phyloP scores from a whole-genome alignment of 495 filamentous ascomycete genomes.

The Cercophora newfieldiana region DNA sequence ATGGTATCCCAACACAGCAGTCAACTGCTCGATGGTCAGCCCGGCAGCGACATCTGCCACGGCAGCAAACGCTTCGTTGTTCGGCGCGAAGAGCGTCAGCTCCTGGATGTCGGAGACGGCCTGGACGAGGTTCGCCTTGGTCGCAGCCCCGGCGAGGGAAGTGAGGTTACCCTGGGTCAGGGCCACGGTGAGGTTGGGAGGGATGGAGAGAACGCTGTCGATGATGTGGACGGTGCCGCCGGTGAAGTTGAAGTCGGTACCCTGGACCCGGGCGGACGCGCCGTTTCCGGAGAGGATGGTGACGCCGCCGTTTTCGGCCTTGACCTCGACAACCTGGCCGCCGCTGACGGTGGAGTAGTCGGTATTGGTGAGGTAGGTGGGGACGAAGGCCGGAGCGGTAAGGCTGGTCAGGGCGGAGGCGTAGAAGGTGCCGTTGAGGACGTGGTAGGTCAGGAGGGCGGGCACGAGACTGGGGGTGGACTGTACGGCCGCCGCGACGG shows the following conservation, averaged over 20 bases:
- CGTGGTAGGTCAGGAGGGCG: constrained; percentile 64
- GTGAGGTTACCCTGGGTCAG: constrained; percentile 54
- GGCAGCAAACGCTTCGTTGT: constrained; percentile 60
- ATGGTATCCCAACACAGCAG: constrained; percentile 58
- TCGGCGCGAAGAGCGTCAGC: constrained; percentile 63
- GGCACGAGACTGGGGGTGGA: constrained; percentile 40
- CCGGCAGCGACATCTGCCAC: constrained; percentile 50
- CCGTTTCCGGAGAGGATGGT: constrained; percentile 45
- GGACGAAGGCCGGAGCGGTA: constrained; percentile 43
- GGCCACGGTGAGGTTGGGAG: constrained; percentile 51
- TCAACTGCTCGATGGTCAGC: constrained; percentile 49
- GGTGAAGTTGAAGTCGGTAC: constrained; percentile 57
- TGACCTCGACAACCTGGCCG: constrained; percentile 41
- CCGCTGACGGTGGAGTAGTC: constrained; percentile 49
- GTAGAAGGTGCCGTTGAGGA: constrained; percentile 58
- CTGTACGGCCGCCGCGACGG: constrained; percentile 28
- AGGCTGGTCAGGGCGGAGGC: constrained; percentile 40
- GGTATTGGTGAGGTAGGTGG: constrained; percentile 54
- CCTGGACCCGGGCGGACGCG: constrained; percentile 38
- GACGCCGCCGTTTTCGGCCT: constrained; percentile 35
- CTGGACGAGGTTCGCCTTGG: constrained; percentile 43
- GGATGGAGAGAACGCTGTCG: constrained; percentile 58
- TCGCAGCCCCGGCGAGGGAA: constrained; percentile 55
- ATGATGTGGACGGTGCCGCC: constrained; percentile 68
- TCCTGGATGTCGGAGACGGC: constrained; percentile 45